Percentiles rank a stretch among this genome's conserved stretches.
phyloP scores from a whole-genome alignment of 2,329 filamentous ascomycete species.

The Penicillium sp. region DNA sequence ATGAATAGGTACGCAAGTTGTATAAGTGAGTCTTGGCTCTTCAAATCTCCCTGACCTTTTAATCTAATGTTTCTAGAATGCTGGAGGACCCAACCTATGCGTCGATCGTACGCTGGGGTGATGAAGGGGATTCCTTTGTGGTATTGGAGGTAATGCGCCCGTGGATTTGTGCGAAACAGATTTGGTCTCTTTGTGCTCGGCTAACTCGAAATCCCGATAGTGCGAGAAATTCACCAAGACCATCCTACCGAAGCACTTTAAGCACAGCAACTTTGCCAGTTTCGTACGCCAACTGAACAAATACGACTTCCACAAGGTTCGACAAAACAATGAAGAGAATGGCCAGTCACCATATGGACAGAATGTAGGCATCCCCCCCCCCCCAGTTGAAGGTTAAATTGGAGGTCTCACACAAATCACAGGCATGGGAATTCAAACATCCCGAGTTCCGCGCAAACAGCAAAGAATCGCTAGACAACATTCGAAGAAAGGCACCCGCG shows the following conservation, averaged over 20 bases:
- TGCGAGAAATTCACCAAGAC: constrained; percentile 97
- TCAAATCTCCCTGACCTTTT: constrained; percentile 3
- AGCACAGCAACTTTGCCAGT: constrained; percentile 96
- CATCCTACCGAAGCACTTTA: constrained; percentile 96
- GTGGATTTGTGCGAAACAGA: constrained; percentile 10
- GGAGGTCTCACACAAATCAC: constrained; percentile 3
- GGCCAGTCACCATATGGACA: constrained; percentile 72
- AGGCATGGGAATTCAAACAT: constrained; percentile 96
- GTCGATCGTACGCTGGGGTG: constrained; percentile 88
- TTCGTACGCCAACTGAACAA: constrained; percentile 95
- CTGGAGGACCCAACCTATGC: constrained; percentile 88
- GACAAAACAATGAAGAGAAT: constrained; percentile 79
- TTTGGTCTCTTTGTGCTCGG: constrained; percentile 3
- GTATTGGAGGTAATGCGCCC: constrained; percentile 68
- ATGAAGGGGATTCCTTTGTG: constrained; percentile 90
- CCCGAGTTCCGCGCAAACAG: constrained; percentile 92
- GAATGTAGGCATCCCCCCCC: constrained; percentile 47
- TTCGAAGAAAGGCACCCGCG: constrained; percentile 86
- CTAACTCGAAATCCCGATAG: constrained; percentile 42
- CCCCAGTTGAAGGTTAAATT: background rate
- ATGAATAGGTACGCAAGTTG: constrained; percentile 77
- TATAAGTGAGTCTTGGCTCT: constrained; percentile 76
- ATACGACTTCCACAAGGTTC: constrained; percentile 97
- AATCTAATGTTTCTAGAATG: constrained; percentile 56
- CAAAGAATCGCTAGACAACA: constrained; percentile 93